Evolutionary conservation across 768 basidiomycete species (phyloP), one percentile per base, ranked within the genome.

Genomic region (Chalciporus chontae): DNA sequence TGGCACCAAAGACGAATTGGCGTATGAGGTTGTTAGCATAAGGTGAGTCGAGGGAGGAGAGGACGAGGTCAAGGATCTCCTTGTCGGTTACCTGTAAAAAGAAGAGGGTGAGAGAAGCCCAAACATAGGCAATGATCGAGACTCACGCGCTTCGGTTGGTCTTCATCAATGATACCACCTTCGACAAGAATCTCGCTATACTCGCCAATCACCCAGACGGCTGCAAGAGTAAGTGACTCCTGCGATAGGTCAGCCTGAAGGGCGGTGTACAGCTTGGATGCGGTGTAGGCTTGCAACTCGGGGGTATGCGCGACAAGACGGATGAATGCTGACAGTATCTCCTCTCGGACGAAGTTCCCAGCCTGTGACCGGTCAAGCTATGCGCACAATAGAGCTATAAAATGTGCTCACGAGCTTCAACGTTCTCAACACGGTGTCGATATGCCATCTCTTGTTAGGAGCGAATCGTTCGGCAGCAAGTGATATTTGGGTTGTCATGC

Each of bases 401-500:
- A 34, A 37, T 18, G 2, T 3, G 75, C 86, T 50, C 51, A 95
- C 94, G 62, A 97, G 71, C 67, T 94, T 94, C 54, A 99, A 69
- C 2, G 93, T 90, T 24, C 96, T 81, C 42, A 99, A 71, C 4
- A 97, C 90, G 0, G 96, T 98, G 67, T 98, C 96, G 45, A 99
- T 99, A 66, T 99, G 96, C 95, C 95, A 99, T 55, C 96, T 79
- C 70, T 94, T 94, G 69, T 95, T 97, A 0, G 96, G 96, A 0
- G 95, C 95, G 64, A 91, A 98, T 40, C 94, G 77, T 69, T 99
- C 96, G 0, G 96, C 96, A 2, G 94, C 95, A 21, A 97, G 74
- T 47, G 87, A 91, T 42, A 99, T 94, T 68, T 99, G 95, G 0
- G 95, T 97, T 0, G 96, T 99, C 84, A 99, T 87, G 1, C 92